Percentiles rank a stretch among this genome's conserved stretches.
phyloP scores from a whole-genome alignment of 768 basidiomycete species.

The Suillus subaureus region DNA sequence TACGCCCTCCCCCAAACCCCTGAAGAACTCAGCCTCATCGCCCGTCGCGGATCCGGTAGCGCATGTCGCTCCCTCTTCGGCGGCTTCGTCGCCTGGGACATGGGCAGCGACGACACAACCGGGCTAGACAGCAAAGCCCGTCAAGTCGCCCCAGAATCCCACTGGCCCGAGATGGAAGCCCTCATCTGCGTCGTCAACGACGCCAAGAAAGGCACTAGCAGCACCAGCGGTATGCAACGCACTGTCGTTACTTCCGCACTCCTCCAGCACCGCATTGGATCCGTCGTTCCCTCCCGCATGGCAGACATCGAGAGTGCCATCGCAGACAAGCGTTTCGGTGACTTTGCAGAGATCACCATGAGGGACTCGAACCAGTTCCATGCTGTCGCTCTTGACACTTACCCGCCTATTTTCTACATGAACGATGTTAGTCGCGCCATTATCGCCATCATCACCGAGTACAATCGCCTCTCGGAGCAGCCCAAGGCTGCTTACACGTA shows the following conservation, averaged over 20 bases:
- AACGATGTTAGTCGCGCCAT: constrained; percentile 97
- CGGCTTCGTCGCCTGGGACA: constrained; percentile 95
- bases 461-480: constrained; percentile 78
- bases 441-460: constrained; percentile 87
- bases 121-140: constrained; percentile 89
- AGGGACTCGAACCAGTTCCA: constrained; percentile 99
- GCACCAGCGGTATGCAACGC: constrained; percentile 96
- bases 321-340: constrained; percentile 74
- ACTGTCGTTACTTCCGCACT: constrained; percentile 91
- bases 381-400: constrained; percentile 94
- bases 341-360: constrained; percentile 93
- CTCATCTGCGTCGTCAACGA: constrained; percentile 97
- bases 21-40: constrained; percentile 87
- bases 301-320: constrained; percentile 80
- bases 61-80: constrained; percentile 98
- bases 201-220: constrained; percentile 94
- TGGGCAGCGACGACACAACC: constrained; percentile 59
- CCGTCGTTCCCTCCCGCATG: constrained; percentile 91
- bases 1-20: constrained; percentile 79
- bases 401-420: constrained; percentile 99
- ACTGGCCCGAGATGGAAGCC: constrained; percentile 97
- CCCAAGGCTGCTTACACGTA: constrained; percentile 95
- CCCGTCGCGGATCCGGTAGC: constrained; percentile 96
- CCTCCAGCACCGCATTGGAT: constrained; percentile 83
- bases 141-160: constrained; percentile 77